Conservation (phyloP, 2,329 filamentous ascomycete genomes). For the Xenosphaeropsis pyriputrescens region DNA sequence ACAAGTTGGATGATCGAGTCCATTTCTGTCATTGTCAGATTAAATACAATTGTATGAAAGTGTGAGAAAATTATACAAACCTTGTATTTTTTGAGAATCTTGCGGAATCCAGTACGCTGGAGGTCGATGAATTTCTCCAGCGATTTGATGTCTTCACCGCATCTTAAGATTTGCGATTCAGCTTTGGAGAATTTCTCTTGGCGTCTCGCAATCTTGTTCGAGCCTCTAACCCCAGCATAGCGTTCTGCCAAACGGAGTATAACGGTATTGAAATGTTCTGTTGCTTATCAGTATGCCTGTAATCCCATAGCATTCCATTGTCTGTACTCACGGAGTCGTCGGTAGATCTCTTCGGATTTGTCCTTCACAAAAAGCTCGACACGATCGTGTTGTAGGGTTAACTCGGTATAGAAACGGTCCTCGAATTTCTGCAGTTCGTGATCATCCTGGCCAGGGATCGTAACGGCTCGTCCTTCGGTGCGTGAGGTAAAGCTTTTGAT, state of each 20-base stretch:
- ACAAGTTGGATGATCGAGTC: slow-evolving; percentile 57
- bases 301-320: not conserved
- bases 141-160: slow-evolving; percentile 56
- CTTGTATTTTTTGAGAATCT: slow-evolving; percentile 75
- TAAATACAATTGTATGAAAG: not conserved
- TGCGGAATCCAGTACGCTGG: slow-evolving; percentile 64
- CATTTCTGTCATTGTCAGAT: slow-evolving; percentile 44
- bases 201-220: slow-evolving; percentile 11
- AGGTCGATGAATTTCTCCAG: slow-evolving; percentile 59
- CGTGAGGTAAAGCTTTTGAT: slow-evolving; percentile 70
- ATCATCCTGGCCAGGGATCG: slow-evolving; percentile 59
- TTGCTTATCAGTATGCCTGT: not conserved
- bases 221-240: slow-evolving; percentile 9
- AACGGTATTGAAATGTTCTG: slow-evolving; percentile 11
- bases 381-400: slow-evolving; percentile 62
- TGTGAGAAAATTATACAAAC: slow-evolving; percentile 20
- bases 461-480: slow-evolving; percentile 53
- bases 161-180: slow-evolving; percentile 22
- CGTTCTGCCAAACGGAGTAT: slow-evolving; percentile 8
- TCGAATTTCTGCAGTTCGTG: slow-evolving; percentile 48
- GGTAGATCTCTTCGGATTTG: slow-evolving; percentile 64
- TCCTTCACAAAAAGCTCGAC: slow-evolving; percentile 66
- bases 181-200: slow-evolving; percentile 15
- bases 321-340: slow-evolving; percentile 44
- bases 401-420: slow-evolving; percentile 52